Evolutionary conservation across 2,329 filamentous ascomycete species (phyloP), one percentile per base, ranked within the genome.

Genomic region (Calonectria pseudoturangicola): DNA sequence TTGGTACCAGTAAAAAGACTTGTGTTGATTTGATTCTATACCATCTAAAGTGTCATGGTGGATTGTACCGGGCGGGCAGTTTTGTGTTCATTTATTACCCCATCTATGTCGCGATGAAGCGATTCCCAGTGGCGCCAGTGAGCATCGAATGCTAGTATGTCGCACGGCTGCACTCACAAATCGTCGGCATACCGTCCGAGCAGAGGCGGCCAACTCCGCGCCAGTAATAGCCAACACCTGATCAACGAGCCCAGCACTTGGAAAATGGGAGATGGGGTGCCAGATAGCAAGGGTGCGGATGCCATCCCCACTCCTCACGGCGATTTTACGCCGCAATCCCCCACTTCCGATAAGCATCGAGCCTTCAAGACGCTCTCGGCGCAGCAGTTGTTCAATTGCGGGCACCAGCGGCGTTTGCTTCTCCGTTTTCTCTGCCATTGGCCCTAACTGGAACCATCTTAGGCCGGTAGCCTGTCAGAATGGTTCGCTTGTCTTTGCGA

Each of bases 181-280:
- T 60, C 33, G 25, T 64, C 56, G 51, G 36, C 62, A 50, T 60
- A 43, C 36, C 45, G 63, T 25, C 63, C 50, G 64, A 50, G 50
- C 27, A 9, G 36, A 71, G 28, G 62, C 69, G 69, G 69, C 69
- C 64, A 68, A 18, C 64, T 71, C 69, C 69, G 69, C 56, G 47
- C 36, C 47, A 60, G 33, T 41, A 58, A n/a, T 12, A 60, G 36
- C 21, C n/a, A n/a, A 39, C 47, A 15, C 56, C 48, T 64, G 48
- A 30, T 56, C 43, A 25, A 56, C 48, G 50, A 28, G 8, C 64
- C 64, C 21, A 47, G 54, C 21, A 27, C 36, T 27, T 64, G 39
- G 56, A 27, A 71, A 43, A 66, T 69, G 60, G 65, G 50, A 68
- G 66, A 72, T 72, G 65, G 70, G 66, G 70, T 65, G 58, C 36